A percentile compares a stretch with the other conserved stretches of the same genome.
Evolutionary conservation across 2,329 filamentous ascomycete species (phyloP).

Genomic region (Grosmannia clavigera): DNA sequence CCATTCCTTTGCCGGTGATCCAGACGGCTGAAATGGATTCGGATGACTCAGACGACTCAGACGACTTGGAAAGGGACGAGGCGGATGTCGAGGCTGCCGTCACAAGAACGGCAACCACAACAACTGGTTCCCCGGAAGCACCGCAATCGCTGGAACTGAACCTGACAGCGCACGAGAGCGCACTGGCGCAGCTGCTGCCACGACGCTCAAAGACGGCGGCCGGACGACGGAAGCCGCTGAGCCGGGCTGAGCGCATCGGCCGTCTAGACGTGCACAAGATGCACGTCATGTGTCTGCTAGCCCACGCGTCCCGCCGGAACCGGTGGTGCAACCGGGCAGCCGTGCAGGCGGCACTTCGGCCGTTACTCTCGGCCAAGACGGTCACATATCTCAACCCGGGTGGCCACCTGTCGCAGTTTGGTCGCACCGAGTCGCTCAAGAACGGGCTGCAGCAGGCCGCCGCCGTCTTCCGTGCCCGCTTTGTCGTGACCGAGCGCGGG

Average conservation of each 20-base stretch:
- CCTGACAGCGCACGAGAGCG: slow-evolving; percentile 32
- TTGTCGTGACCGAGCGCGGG: slow-evolving; percentile 58
- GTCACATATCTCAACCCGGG: slow-evolving; percentile 57
- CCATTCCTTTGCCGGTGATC: slow-evolving; percentile 11
- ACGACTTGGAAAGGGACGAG: slow-evolving; percentile 7
- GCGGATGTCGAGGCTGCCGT: slow-evolving; percentile 3
- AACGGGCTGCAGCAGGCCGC: slow-evolving; percentile 62
- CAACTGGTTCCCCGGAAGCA: background rate
- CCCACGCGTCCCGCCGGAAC: slow-evolving; percentile 67
- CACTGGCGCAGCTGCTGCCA: slow-evolving; percentile 15
- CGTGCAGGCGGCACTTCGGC: slow-evolving; percentile 53
- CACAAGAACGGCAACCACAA: background rate
- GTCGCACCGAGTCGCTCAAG: slow-evolving; percentile 62
- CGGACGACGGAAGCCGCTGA: slow-evolving; percentile 37
- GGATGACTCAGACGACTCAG: slow-evolving; percentile 7
- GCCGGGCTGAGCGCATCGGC: slow-evolving; percentile 37
- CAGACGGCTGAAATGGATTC: slow-evolving; percentile 12
- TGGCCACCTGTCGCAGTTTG: slow-evolving; percentile 55
- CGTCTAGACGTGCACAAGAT: slow-evolving; percentile 74
- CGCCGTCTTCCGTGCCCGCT: slow-evolving; percentile 56
- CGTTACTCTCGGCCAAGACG: slow-evolving; percentile 53
- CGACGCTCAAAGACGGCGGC: slow-evolving; percentile 8
- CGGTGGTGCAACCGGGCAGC: slow-evolving; percentile 72
- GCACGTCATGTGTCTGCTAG: slow-evolving; percentile 72
- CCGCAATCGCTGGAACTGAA: slow-evolving; percentile 33